These are phyloP conservation scores for Quercus ilex DNA, from an alignment of 306 rosid species.

Conservation along the genomic window DNA sequence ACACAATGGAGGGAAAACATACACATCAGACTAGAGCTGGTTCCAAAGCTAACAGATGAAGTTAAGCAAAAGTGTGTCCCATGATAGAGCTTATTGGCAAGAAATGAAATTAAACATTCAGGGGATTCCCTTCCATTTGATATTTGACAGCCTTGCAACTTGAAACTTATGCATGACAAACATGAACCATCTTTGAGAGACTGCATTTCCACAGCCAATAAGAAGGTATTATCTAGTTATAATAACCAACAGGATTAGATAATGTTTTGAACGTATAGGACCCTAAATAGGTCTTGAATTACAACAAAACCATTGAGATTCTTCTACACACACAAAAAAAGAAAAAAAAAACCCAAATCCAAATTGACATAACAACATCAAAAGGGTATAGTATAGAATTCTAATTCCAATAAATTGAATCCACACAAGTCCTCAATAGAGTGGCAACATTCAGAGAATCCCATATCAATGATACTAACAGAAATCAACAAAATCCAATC, in stretches of 20 bases:
- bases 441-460: neutral
- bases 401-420: neutral
- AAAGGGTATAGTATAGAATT: neutral
- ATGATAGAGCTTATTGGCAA: neutral
- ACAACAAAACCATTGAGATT: neutral
- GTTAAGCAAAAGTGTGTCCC: neutral
- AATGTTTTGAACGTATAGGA: neutral
- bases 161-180: neutral
- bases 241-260: neutral
- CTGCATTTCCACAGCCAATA: neutral
- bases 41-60: neutral
- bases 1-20: neutral
- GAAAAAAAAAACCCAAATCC: neutral
- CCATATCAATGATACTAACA: neutral
- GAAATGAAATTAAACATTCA: neutral
- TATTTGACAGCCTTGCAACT: neutral
- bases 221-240: neutral
- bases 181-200: neutral
- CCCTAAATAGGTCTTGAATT: neutral
- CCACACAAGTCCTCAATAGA: neutral
- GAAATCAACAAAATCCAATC: neutral
- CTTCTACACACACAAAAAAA: neutral
- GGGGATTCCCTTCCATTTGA: neutral
- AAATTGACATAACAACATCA: neutral
- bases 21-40: neutral